Base-by-base conservation (phyloP, 2,329 filamentous ascomycete genomes). In the Cordyceps pruinosa region DNA sequence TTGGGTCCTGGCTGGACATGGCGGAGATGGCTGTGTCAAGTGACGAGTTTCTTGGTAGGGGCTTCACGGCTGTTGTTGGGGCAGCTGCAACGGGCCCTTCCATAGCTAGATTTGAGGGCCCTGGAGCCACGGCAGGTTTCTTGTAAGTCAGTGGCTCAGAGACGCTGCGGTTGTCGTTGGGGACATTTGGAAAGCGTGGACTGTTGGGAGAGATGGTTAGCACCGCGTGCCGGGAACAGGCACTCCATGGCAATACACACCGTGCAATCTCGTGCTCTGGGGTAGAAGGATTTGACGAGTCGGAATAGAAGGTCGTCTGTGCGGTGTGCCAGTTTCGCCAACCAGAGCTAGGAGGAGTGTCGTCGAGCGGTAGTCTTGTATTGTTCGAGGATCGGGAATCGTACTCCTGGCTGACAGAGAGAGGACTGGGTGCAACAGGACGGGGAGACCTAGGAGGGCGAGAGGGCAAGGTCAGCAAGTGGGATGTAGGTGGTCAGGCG, bases 21-120 rank as follows among this genome's bases (percentile, higher is more conserved):
- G 84, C 83, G 2, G 93, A 96, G 47, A 95, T 87, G n/a, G 89
- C 88, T 12, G 92, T 97, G 70, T 97, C 93, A 66, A 96, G 93
- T 12, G 93, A 97, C 4, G 89, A 88, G 57, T 88, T 96, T 65
- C 92, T 85, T 57, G 86, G 83, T 21, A 74, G 61, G 39, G 67
- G 71, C 60, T 72, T 74, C 42, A 66, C 65, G 55, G 70, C 66
- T 58, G 75, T 74, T 61, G 68, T 70, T 64, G 72, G 74, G 42
- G 71, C 68, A 42, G 72, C 66, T 54, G 70, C 69, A 59, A 75
- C 73, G 52, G 74, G 68, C 61, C 77, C 74, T 62, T 78, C 76
- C 76, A 82, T 82, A 61, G 70, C 70, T 59, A 74, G 66, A 61
- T 67, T 71, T 56, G 53, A 49, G 8, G 44, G 21, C 12, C 72